Evolutionary conservation across 768 basidiomycete species (phyloP).

Genomic region (Suillus bovinus): DNA sequence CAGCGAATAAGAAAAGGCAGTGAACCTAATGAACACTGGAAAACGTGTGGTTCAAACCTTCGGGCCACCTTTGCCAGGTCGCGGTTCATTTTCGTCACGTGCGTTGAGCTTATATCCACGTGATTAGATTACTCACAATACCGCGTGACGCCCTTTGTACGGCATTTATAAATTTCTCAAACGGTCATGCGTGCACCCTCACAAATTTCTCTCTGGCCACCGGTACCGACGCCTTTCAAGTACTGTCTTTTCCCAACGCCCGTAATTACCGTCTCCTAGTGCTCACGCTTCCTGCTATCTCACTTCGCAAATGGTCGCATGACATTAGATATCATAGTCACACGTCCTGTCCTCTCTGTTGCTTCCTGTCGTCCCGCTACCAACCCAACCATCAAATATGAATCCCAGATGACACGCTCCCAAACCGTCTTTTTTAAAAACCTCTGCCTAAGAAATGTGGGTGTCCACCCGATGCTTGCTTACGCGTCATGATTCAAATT

Average conservation of each 20-base stretch:
- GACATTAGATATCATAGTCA: too few relatives aligned
- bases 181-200: background rate
- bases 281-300: background rate
- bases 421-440: background rate
- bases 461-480: background rate
- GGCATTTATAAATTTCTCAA: too few relatives aligned
- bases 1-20: background rate
- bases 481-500: background rate
- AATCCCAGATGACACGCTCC: background rate
- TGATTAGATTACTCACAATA: background rate
- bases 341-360: background rate
- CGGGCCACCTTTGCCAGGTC: conserved; percentile 16
- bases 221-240: too few relatives aligned
- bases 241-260: background rate
- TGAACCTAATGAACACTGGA: background rate
- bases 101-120: conserved; percentile 25
- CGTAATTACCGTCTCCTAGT: background rate
- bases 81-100: conserved; percentile 36
- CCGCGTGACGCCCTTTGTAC: background rate
- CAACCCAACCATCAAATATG: background rate
- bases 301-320: too few relatives aligned
- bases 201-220: background rate
- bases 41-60: background rate
- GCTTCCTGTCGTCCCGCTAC: background rate
- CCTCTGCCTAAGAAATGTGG: background rate